Evolutionary conservation across 2,329 filamentous ascomycete genomes (phyloP).

Genomic region (Eutypella sp.): DNA sequence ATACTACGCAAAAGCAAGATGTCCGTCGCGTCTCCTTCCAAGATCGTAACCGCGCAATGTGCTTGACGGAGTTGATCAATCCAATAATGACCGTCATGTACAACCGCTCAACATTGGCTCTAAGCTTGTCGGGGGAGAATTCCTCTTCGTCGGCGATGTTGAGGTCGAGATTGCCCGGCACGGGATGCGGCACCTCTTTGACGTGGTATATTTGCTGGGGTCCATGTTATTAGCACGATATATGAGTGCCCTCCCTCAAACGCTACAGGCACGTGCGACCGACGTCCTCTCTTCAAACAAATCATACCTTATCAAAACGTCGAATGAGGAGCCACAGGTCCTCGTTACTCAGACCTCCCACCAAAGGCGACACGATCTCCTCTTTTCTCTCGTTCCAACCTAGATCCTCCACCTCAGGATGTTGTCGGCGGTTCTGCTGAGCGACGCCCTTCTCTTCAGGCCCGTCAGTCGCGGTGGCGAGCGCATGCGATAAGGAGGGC

Average conservation of each 20-base stretch:
- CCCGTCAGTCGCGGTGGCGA: conserved; percentile 34
- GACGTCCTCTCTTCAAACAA: not conserved
- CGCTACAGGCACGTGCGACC: conserved; percentile 9
- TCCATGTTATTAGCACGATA: conserved; percentile 17
- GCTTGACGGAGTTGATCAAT: conserved; percentile 63
- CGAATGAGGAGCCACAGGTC: conserved; percentile 68
- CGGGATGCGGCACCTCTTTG: conserved; percentile 56
- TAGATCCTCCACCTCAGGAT: conserved; percentile 56
- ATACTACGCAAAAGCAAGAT: conserved; percentile 55
- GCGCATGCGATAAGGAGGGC: conserved; percentile 36
- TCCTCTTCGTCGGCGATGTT: conserved; percentile 79
- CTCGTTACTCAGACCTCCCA: conserved; percentile 66
- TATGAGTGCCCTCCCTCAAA: conserved; percentile 7
- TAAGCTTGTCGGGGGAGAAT: conserved; percentile 78
- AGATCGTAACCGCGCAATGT: conserved; percentile 69
- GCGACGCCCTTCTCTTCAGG: conserved; percentile 40
- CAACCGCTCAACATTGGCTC: conserved; percentile 70
- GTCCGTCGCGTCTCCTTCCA: conserved; percentile 73
- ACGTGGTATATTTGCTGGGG: conserved; percentile 62
- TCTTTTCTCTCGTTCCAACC: conserved; percentile 63
- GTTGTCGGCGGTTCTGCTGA: conserved; percentile 41
- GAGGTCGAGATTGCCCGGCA: conserved; percentile 68
- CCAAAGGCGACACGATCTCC: conserved; percentile 53
- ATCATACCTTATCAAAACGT: conserved; percentile 64
- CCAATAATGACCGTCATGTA: conserved; percentile 75